Percentiles rank a stretch among this genome's conserved stretches.
Conservation (phyloP, 2,329 filamentous ascomycete genomes). For the Periconia macrospinosa region DNA sequence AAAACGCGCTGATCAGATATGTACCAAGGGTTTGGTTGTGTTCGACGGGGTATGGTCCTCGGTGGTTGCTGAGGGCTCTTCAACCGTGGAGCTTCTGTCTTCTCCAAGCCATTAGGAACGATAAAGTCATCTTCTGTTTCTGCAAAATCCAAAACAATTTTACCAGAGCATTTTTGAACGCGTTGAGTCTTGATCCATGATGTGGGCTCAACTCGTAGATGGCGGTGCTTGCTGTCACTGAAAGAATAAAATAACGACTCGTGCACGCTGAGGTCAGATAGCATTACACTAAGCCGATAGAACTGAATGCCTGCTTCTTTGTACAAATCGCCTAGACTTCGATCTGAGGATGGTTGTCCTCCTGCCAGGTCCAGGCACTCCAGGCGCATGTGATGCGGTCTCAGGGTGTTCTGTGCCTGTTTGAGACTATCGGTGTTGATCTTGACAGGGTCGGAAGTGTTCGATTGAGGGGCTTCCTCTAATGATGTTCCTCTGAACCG, state of each 20-base stretch:
- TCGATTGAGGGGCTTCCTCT: background rate
- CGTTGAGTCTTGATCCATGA: slow-evolving; percentile 17
- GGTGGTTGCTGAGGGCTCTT: slow-evolving; percentile 11
- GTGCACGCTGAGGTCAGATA: slow-evolving; percentile 28
- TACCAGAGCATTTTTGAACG: slow-evolving; percentile 2
- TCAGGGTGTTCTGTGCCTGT: slow-evolving; percentile 1
- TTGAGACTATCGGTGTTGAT: slow-evolving; percentile 16
- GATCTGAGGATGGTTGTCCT: background rate
- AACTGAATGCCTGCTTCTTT: slow-evolving; percentile 20
- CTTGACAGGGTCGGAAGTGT: slow-evolving; percentile 27
- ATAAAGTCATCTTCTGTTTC: slow-evolving; percentile 30
- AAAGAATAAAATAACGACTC: slow-evolving; percentile 22
- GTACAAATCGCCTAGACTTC: slow-evolving; percentile 18
- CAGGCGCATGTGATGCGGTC: slow-evolving; percentile 20
- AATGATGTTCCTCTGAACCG: slow-evolving; percentile 19
- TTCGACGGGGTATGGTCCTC: background rate
- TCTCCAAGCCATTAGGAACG: slow-evolving; percentile 25
- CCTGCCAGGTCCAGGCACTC: slow-evolving; percentile 20
- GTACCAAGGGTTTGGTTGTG: background rate
- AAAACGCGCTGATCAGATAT: slow-evolving; percentile 14
- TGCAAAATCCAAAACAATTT: slow-evolving; percentile 2
- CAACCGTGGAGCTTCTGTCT: slow-evolving; percentile 9
- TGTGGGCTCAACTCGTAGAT: slow-evolving; percentile 16
- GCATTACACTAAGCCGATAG: slow-evolving; percentile 25
- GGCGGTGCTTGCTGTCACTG: background rate